A percentile compares a stretch with the other conserved stretches of the same genome.
Conservation (phyloP, 192 early-diverging fungal species). For the Coemansia umbellata region DNA sequence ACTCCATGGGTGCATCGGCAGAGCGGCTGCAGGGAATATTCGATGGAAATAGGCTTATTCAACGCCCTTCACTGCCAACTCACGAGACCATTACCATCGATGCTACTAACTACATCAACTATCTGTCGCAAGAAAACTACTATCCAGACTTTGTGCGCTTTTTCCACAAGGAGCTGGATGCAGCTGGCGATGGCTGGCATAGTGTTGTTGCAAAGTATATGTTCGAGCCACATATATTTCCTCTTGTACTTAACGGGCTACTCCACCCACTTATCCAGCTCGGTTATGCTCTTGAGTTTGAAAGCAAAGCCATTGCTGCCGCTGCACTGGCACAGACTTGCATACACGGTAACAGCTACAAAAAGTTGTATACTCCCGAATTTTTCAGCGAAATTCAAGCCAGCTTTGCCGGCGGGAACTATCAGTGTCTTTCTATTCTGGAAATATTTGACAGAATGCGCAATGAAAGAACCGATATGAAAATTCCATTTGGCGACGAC, state of each 20-base stretch:
- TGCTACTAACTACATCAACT: slow-evolving; percentile 24
- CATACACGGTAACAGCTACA: slow-evolving; percentile 12
- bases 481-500: slow-evolving; percentile 1
- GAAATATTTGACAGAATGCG: slow-evolving; percentile 31
- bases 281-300: slow-evolving; percentile 62
- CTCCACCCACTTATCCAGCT: slow-evolving; percentile 63
- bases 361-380: slow-evolving; percentile 8
- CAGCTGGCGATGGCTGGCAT: slow-evolving; percentile 32
- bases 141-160: slow-evolving; percentile 53
- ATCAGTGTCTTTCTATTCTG: slow-evolving; percentile 18
- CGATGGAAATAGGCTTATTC: slow-evolving; percentile 33
- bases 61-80: slow-evolving; percentile 13
- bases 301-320: slow-evolving; percentile 50
- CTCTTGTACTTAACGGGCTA: slow-evolving; percentile 47
- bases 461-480: slow-evolving; percentile 23
- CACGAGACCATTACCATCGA: slow-evolving; percentile 34
- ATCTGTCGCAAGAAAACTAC: slow-evolving; percentile 33
- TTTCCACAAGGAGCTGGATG: slow-evolving; percentile 48
- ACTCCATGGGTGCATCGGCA: slow-evolving; percentile 50
- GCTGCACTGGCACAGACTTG: slow-evolving; percentile 54
- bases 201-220: slow-evolving; percentile 44
- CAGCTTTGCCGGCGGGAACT: not conserved
- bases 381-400: slow-evolving; percentile 8
- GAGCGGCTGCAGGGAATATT: slow-evolving; percentile 54
- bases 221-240: slow-evolving; percentile 46